Evolutionary conservation across 495 filamentous ascomycete species (phyloP), one percentile per base, ranked within the genome.

Genomic region (Rhypophila decipiens): DNA sequence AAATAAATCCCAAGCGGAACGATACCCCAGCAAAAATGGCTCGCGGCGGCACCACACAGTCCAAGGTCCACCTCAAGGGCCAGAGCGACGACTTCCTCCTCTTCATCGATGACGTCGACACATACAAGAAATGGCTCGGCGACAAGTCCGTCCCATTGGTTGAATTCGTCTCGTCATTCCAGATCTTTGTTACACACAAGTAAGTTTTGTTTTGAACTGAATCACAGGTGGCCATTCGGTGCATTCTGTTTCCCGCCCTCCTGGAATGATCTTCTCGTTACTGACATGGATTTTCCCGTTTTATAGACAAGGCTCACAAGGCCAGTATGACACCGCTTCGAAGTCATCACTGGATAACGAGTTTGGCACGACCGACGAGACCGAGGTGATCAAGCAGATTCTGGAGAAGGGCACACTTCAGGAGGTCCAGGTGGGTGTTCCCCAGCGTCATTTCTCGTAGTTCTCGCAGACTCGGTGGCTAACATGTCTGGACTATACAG

Each of bases 61-160:
- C 70, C 72, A 96, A 94, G 74, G 78, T 95, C 69, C 82, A 94
- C 82, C 91, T 84, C 83, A 86, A 90, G 75, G 91, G 93, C 74
- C 70, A 74, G 44, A 75, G 78, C 19, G 89, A 97, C 24, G 88
- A 96, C 76, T 98, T 90, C 64, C 69, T 97, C 64, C 76, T 96
- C 73, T 88, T 95, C 66, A 75, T 94, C 45, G 89, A 96, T 47
- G 85, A 85, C 63, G 53, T 73, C 15, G 64, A 85, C 19, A 74
- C 76, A 34, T 77, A 89, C 49, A 71, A 87, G 66, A 80, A 89
- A 60, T 97, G 93, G 94, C 82, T 79, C 69, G 70, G 67, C 13
- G 90, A 98, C 72, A 80, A 80, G 57, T 82, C 77, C 9, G 74
- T 90, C 33, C 84, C 93, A 11, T 69, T 97, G 18, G 75, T 84